Percentiles rank a stretch among this genome's conserved stretches.
Evolutionary conservation across 2,329 filamentous ascomycete species (phyloP).

Genomic region (Bretziella fagacearum): DNA sequence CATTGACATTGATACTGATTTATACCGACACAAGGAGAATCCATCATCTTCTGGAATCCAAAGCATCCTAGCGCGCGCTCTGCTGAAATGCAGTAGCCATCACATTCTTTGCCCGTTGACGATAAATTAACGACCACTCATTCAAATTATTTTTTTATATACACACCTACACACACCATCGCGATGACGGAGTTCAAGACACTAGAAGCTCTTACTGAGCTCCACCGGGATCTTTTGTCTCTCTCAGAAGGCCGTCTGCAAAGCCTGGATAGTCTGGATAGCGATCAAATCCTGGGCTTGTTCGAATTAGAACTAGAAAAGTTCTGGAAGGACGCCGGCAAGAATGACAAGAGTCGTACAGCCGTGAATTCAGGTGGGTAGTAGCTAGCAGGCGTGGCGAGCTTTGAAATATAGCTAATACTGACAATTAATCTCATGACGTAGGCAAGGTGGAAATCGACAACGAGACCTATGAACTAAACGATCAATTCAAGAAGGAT

Average conservation of each 20-base stretch:
- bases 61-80: background rate
- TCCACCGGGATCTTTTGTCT: slow-evolving; percentile 71
- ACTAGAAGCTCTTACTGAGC: slow-evolving; percentile 61
- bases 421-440: background rate
- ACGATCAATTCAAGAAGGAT: slow-evolving; percentile 73
- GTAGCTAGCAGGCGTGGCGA: background rate
- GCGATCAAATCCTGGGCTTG: slow-evolving; percentile 51
- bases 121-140: background rate
- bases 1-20: too few species aligned
- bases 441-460: slow-evolving; percentile 59
- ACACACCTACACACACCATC: slow-evolving; percentile 18
- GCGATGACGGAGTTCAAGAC: slow-evolving; percentile 58
- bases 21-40: background rate
- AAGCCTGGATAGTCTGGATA: slow-evolving; percentile 48
- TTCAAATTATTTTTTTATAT: background rate
- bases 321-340: slow-evolving; percentile 57
- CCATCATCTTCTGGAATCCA: background rate
- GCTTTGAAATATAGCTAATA: background rate
- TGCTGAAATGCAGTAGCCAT: slow-evolving; percentile 30
- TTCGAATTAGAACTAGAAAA: slow-evolving; percentile 55
- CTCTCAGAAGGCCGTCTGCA: slow-evolving; percentile 50
- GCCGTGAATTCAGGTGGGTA: slow-evolving; percentile 47
- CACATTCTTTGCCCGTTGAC: background rate
- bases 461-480: slow-evolving; percentile 61
- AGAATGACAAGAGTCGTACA: slow-evolving; percentile 59